Base-by-base conservation (phyloP, 495 filamentous ascomycete species). In the Geopyxis carbonaria region DNA sequence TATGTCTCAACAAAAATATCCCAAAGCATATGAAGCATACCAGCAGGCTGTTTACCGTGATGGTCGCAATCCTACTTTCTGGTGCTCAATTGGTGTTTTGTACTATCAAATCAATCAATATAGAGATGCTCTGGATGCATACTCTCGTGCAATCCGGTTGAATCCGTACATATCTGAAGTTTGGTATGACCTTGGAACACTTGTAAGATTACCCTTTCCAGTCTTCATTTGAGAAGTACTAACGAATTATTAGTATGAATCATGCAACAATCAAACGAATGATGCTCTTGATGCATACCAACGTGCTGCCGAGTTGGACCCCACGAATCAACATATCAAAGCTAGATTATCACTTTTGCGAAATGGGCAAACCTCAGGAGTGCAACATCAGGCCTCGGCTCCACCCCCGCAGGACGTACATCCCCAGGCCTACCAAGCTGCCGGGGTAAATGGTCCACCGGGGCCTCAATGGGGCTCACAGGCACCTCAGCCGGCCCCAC, bases 41-140 rank as follows among this genome's bases (percentile, higher is more conserved):
- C 89, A 99, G 56, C 89, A 99, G 62, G 89, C 89, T 2, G 89
- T 99, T 33, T 99, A 99, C 56, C 83, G 89, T 38, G 89, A 99
- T 56, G 91, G 91, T 16, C 76, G 89, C 50, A 99, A 99, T 50
- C 91, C 89, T 19, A 99, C 89, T 9, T 99, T 99, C 66, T 99
- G 89, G 89, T 95, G 91, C 64, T 99, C 89, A 16, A 99, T 99
- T 57, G 89, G 89, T 56, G 89, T 99, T 13, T 72, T 99, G 25
- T 99, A 99, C 57, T 99, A 95, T 63, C 89, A 99, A 62, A 99
- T 99, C 65, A 99, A 99, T 58, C 89, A 99, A 66, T 99, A 99
- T 59, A 76, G 89, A 35, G 89, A 99, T 66, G 89, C 89, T 13
- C 72, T 99, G 35, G 89, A 99, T 69, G 89, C 89, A 45, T 99